Evolutionary conservation across 163 green algal genomes (phyloP), one percentile per base, ranked within the genome.

Genomic region (Prototheca wickerhamii): DNA sequence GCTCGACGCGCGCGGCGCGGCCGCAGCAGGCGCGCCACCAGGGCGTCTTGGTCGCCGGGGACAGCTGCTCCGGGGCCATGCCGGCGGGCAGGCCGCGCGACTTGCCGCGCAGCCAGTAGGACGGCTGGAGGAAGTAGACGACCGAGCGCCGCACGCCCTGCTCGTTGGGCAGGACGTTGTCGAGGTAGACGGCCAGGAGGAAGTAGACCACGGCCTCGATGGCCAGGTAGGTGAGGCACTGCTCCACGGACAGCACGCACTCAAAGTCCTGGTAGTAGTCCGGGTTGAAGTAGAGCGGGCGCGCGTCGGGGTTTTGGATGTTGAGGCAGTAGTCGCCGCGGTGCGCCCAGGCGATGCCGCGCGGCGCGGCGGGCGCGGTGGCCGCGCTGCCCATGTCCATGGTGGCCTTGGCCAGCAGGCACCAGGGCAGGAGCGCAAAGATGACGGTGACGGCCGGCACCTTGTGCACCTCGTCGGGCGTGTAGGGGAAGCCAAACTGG

Each of bases 371-470:
- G 30, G 76, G 74, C 25, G 75, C 58, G 1, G 82, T 86, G 28
- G 90, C 88, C 6, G 68, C 61, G 23, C n/a, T n/a, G 28, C 84
- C 85, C 44, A 97, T 75, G 67, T 97, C 93, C 4, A 67, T 67
- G 52, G 94, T 79, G 1, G 78, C 87, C 72, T 97, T 96, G 40
- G 84, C 82, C 10, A 97, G 81, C 20, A 87, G 71, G 49, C 78
- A 79, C 81, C 85, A 95, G 30, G 91, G 91, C 40, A 94, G 81
- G 21, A 95, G 53, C 0, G 78, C 76, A 64, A 94, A 91, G 43
- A 92, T 78, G 51, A 85, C 70, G 30, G 65, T 84, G 6, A 82
- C 61, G 6, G 70, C 61, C 10, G 60, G 33, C 25, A 67, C 58
- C 31, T 56, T 69, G 0, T 49, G 49, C 60, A 82, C 82, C 55